Evolutionary conservation across 257 asterid genomes (phyloP).

Genomic region (Plectranthus barbatus): DNA sequence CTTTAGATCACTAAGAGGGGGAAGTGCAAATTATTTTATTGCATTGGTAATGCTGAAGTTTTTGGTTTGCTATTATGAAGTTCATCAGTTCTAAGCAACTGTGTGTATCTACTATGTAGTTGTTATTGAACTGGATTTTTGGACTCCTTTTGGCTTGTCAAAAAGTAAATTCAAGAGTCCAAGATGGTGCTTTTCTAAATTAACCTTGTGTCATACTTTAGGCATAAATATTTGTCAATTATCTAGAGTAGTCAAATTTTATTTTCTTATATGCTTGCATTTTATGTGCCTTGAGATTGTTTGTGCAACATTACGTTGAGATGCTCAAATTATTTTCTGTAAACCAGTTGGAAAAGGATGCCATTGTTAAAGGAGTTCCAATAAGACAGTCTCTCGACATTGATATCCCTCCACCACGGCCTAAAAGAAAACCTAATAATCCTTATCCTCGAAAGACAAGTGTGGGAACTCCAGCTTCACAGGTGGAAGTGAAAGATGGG

Average conservation of each 20-base stretch:
- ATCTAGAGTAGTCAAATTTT: neutral
- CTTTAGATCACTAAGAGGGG: neutral
- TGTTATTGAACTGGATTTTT: neutral
- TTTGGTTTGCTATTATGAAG: neutral
- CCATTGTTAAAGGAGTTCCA: slow-evolving; percentile 70
- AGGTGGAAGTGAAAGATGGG: slow-evolving; percentile 54
- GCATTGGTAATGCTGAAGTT: neutral
- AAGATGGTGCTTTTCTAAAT: neutral
- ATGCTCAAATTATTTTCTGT: slow-evolving; percentile 11
- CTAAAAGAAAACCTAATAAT: slow-evolving; percentile 91
- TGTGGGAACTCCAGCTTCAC: slow-evolving; percentile 35
- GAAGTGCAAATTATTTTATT: neutral
- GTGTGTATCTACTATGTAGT: neutral
- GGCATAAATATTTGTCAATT: neutral
- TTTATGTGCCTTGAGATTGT: slow-evolving; percentile 1
- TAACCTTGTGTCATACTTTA: neutral
- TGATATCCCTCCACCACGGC: slow-evolving; percentile 98
- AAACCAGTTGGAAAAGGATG: slow-evolving; percentile 90
- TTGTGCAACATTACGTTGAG: neutral
- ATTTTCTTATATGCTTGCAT: slow-evolving; percentile 13
- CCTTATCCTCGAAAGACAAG: slow-evolving; percentile 87
- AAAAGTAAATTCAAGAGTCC: neutral
- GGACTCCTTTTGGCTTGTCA: neutral
- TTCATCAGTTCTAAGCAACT: neutral
- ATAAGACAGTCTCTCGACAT: slow-evolving; percentile 69